Conservation (phyloP, 805 yeast genomes). For the Hemisphaericaspora nanyangensis region DNA sequence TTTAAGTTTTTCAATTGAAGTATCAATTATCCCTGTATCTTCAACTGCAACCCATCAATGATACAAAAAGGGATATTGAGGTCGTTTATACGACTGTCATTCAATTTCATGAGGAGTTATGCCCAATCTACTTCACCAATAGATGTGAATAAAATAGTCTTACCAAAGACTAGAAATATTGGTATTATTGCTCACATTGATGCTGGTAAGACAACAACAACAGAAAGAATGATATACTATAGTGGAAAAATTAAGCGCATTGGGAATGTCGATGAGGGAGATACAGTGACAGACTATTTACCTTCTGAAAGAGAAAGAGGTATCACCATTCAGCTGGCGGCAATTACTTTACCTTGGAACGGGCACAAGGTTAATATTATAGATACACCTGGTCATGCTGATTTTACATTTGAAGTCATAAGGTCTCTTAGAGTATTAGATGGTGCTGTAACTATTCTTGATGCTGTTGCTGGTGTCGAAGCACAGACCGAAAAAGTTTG, state of each 20-base stretch:
- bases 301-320: slow-evolving; percentile 91
- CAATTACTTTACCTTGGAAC: slow-evolving; percentile 87
- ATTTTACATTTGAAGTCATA: slow-evolving; percentile 91
- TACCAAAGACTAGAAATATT: slow-evolving; percentile 63
- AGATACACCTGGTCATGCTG: slow-evolving; percentile 98
- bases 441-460: slow-evolving; percentile 89
- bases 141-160: slow-evolving; percentile 25
- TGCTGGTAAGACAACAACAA: slow-evolving; percentile 98
- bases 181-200: slow-evolving; percentile 99
- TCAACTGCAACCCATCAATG: no score
- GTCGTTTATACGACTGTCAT: not conserved
- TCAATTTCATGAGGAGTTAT: not conserved
- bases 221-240: slow-evolving; percentile 91
- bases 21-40: no score
- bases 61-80: not conserved
- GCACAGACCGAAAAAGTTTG: slow-evolving; percentile 98
- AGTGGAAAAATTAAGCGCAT: slow-evolving; percentile 75
- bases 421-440: slow-evolving; percentile 87
- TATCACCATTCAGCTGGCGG: slow-evolving; percentile 95
- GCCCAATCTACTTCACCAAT: not conserved
- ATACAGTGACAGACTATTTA: slow-evolving; percentile 89
- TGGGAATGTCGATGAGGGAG: slow-evolving; percentile 96
- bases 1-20: no score
- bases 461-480: slow-evolving; percentile 97
- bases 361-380: slow-evolving; percentile 74